phyloP scores from a whole-genome alignment of 2,329 filamentous ascomycete species.

The Ceratocystis alfenasii region DNA sequence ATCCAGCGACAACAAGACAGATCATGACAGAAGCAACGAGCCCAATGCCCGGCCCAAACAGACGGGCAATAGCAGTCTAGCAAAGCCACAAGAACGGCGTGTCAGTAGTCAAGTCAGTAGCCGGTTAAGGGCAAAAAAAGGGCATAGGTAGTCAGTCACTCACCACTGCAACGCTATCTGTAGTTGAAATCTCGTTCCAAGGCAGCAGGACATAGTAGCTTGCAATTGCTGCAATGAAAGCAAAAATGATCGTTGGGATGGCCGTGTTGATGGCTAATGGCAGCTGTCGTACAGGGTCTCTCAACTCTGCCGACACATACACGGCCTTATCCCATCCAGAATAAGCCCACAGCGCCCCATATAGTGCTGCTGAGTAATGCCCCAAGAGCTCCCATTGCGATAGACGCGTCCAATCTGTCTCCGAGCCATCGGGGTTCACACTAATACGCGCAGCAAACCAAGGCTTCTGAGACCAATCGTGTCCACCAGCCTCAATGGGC shows the following conservation, averaged over 20 bases:
- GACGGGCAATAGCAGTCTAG: conserved; percentile 43
- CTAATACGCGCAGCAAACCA: conserved; percentile 46
- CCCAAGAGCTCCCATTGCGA: conserved; percentile 47
- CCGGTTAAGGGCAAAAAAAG: background rate
- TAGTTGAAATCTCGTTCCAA: conserved; percentile 45
- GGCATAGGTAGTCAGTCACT: conserved; percentile 25
- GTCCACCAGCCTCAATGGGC: conserved; percentile 33
- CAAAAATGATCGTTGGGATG: conserved; percentile 46
- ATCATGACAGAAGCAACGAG: conserved; percentile 44
- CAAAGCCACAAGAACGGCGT: background rate
- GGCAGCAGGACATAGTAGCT: conserved; percentile 52
- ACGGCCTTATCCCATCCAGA: conserved; percentile 55
- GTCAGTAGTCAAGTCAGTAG: background rate
- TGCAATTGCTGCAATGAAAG: conserved; percentile 48
- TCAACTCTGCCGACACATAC: conserved; percentile 44
- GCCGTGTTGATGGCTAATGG: conserved; percentile 51
- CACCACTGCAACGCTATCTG: conserved; percentile 52
- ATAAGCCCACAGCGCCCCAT: conserved; percentile 52
- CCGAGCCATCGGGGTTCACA: conserved; percentile 38
- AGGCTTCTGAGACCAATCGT: conserved; percentile 40
- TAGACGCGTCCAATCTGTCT: conserved; percentile 38
- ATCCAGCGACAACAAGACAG: conserved; percentile 49
- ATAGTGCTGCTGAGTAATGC: conserved; percentile 48
- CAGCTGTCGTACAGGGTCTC: conserved; percentile 40
- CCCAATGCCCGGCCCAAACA: conserved; percentile 43